Evolutionary conservation across 331 rosid genomes (phyloP), one percentile per base, ranked within the genome.

Genomic region (Saraca asoca): DNA sequence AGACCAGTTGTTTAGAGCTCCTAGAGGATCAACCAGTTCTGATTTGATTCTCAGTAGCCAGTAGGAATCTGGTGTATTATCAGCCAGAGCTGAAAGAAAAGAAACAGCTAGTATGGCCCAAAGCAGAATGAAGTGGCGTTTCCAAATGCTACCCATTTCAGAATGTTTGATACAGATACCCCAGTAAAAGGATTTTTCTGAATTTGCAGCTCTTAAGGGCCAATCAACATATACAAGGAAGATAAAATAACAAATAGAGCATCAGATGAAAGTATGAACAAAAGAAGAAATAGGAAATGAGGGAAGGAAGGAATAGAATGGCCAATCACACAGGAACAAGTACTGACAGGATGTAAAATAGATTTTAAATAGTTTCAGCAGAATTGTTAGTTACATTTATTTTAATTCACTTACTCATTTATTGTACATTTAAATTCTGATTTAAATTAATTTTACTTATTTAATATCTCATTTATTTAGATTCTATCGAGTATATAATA

Each of bases 21-120:
- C 81, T 17, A 62, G 60, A 20, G 95, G 90, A 79, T 86, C 99
- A 13, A 17, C 71, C 0, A 82, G 70, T 63, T 90, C 79, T 46
- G 96, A 88, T 75, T 86, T 94, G 34, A 90, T 72, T 70, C 75
- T 84, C 69, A 88, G 87, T 73, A 94, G 95, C 82, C 75, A 75
- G 49, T 38, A 59, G 59, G 96, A 75, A 54, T 79, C 92, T 70
- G 84, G 58, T 35, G 70, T 68, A 58, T 55, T 39, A 31, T 83
- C 79, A 20, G 78, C 88, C 38, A 56, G 51, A 75, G 82, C 60
- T 56, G 80, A 58, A 64, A 53, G 57, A 59, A 82, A 81, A 75
- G 72, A 12, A 69, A 76, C 46, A 54, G 49, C 38, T 34, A 85
- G 66, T 42, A 72, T 58, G 62, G 60, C 74, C 62, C 81, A 64